Base-by-base conservation (phyloP, 164 flowering plant genomes). In the Hamamelis virginiana region DNA sequence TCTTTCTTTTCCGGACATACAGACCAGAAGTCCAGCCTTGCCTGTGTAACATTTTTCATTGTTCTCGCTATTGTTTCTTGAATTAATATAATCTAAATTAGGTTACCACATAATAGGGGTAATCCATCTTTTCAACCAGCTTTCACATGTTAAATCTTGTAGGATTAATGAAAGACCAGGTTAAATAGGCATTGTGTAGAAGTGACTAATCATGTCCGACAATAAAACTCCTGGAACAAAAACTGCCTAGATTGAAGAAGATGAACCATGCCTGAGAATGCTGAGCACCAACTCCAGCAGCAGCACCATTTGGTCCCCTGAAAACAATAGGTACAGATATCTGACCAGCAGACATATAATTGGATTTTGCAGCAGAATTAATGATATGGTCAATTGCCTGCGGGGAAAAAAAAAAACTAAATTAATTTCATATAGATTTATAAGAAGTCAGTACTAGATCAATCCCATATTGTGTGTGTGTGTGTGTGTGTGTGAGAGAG, bases 251-350 rank as follows among this genome's bases (percentile, higher is more conserved):
- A 47, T 46, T 23, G 28, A 41, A 48, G n/a, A 18, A 26, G 22
- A 64, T 33, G n/a, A 33, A 43, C 11, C 48, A 61, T 69, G 91
- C 98, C 85, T 92, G 98, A 18, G 97, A 95, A 71, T 95, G 98
- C 68, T 95, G 98, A 28, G 98, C 98, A 76, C 94, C 99, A 83
- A 95, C 98, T 72, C 98, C 97, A 75, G 97, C 94, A 68, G 97
- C 98, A 72, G 96, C 96, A 62, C 98, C 97, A 82, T 92, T 92
- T 62, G 97, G 97, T 50, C 97, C 98, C 81, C 98, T 87, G 64
- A 92, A 95, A 63, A 91, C 98, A 74, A 95, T 90, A 18, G 98
- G 96, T 8, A 91, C 98, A 55, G 73, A 43, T 64, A 95, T 82
- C 64, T 87, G 89, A 26, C 97, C 96, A 69, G 96, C 87, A 71